A percentile compares a stretch with the other conserved stretches of the same genome.
Evolutionary conservation across 768 basidiomycete genomes (phyloP).

Genomic region (Mycena pura): DNA sequence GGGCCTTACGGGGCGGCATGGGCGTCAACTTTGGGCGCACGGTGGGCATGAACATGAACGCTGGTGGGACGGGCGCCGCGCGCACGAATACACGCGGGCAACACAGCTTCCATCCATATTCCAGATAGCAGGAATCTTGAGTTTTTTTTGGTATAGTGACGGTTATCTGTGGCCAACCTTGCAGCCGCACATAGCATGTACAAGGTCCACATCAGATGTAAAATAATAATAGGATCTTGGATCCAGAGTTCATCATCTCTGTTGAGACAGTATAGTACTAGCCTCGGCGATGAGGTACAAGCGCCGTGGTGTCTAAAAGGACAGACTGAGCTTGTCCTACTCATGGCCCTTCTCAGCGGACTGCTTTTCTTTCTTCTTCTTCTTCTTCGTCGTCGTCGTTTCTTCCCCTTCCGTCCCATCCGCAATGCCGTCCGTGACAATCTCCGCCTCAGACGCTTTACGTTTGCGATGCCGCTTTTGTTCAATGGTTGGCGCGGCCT

Average conservation of each 20-base stretch:
- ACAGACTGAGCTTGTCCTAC: too few relatives aligned
- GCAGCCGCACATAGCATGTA: too few relatives aligned
- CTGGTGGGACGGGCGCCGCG: constrained; percentile 52
- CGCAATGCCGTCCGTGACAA: constrained; percentile 49
- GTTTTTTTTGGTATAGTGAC: neutral
- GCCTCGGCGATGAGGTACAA: too few relatives aligned
- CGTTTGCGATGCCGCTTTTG: constrained; percentile 72
- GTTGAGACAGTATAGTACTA: too few relatives aligned
- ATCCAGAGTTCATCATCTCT: too few relatives aligned
- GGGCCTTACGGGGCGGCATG: constrained; percentile 37
- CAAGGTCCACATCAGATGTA: too few relatives aligned
- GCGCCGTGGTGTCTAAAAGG: too few relatives aligned
- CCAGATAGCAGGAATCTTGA: constrained; percentile 45
- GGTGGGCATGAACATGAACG: constrained; percentile 49
- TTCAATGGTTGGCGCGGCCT: constrained; percentile 72
- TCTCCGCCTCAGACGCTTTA: constrained; percentile 45
- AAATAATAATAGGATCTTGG: too few relatives aligned
- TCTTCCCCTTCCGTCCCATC: constrained; percentile 31
- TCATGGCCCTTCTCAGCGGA: constrained; percentile 38
- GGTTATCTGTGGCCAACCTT: too few relatives aligned
- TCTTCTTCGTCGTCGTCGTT: constrained; percentile 24
- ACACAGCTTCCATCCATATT: constrained; percentile 71
- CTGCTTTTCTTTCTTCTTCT: constrained; percentile 27
- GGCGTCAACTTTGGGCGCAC: constrained; percentile 42
- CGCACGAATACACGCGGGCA: constrained; percentile 59